Evolutionary conservation across 129 eudicot genomes (phyloP), one percentile per base, ranked within the genome.

Genomic region (Escallonia herrerae): DNA sequence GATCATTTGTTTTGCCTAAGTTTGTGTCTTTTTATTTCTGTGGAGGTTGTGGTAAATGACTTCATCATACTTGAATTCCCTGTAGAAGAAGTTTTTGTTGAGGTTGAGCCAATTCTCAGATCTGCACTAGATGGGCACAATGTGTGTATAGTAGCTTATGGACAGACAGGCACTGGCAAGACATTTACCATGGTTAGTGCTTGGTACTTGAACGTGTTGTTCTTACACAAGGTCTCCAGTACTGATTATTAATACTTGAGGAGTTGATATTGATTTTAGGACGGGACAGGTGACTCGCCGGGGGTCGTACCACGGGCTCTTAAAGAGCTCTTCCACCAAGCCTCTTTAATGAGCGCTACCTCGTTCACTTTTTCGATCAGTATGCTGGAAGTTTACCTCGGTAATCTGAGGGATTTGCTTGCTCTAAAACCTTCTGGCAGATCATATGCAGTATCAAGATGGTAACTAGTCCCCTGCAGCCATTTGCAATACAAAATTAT

Each of bases 81-180:
- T 73, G 73, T 66, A 87, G 86, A 84, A 71, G 81, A 87, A 64
- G 87, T 87, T 43, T 87, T 81, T 76, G 76, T 68, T 54, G 95
- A 87, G 77, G 83, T 81, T 63, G 82, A 84, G 70, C 95, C 95
- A 46, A 84, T 87, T 71, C 77, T 84, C 63, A 84, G 88, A 81
- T 87, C 95, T 40, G 88, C 90, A 2, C 77, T 87, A 49, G 95
- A 87, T 76, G 95, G 95, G 68, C 74, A 78, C 72, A 84, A 87
- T 61, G 95, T 83, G 7, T 87, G 90, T 66, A 72, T 87, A 64
- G 46, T 87, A 58, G 90, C 95, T 62, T 87, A 87, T 45, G 95
- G 95, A 63, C 95, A 87, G 56, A 84, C 95, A 13, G 90, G 90
- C 65, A 87, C 90, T 0, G 95, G 95, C 76, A 87, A 87, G 74